Conservation (phyloP, 257 asterid species). For the Avicennia marina region DNA sequence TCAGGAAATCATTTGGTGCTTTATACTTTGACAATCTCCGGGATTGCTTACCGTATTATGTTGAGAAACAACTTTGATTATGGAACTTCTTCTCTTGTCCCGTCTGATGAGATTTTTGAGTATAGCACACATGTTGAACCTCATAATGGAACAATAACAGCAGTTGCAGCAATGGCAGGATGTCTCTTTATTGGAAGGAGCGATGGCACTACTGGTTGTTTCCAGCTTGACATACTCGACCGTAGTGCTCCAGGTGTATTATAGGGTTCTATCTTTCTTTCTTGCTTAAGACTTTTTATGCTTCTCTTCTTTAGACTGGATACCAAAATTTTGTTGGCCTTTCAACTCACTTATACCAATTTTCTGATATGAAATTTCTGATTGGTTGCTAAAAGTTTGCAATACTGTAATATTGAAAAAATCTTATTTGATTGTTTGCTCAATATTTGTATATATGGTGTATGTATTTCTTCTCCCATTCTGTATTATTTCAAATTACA, state of each 20-base stretch:
- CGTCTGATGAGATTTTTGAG: constrained; percentile 55
- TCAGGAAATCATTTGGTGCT: constrained; percentile 51
- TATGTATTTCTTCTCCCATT: constrained; percentile 1
- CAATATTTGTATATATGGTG: background rate
- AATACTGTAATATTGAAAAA: background rate
- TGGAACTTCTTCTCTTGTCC: constrained; percentile 49
- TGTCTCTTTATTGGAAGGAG: constrained; percentile 68
- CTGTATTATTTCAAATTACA: constrained; percentile 1
- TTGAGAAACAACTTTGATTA: constrained; percentile 56
- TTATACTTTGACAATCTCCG: constrained; percentile 66
- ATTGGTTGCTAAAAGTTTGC: constrained; percentile 8
- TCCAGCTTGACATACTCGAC: constrained; percentile 67
- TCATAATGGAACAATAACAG: constrained; percentile 49
- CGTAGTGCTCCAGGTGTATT: constrained; percentile 62
- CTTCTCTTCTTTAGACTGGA: constrained; percentile 3
- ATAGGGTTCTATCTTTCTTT: constrained; percentile 12
- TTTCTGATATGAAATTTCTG: background rate
- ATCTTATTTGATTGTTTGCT: constrained; percentile 13
- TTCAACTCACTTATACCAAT: constrained; percentile 4
- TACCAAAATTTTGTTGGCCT: constrained; percentile 7
- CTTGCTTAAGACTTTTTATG: constrained; percentile 3
- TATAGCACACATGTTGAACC: constrained; percentile 46
- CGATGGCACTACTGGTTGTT: constrained; percentile 74
- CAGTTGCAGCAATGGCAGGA: constrained; percentile 62
- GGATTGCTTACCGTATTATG: constrained; percentile 72